Conservation (phyloP, 2,329 filamentous ascomycete species). For the Fusarium lyarnte region DNA sequence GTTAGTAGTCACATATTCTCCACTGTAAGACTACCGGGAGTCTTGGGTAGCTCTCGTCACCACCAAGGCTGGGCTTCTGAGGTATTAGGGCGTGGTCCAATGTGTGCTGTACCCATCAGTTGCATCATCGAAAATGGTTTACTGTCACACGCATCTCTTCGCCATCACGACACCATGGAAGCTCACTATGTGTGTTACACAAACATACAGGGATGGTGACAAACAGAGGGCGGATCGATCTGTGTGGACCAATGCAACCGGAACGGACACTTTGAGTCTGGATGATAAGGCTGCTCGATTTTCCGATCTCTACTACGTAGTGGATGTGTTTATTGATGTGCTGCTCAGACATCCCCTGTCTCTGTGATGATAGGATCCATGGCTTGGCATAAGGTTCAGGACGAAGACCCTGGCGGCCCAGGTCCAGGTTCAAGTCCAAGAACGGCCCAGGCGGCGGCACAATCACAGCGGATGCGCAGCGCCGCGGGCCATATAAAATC, state of each 20-base stretch:
- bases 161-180: constrained; percentile 26
- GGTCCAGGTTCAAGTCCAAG: neutral
- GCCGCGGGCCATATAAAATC: constrained; percentile 13
- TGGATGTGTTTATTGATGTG: neutral
- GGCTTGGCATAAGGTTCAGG: constrained; percentile 8
- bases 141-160: constrained; percentile 16
- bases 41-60: neutral
- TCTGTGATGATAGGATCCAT: neutral
- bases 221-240: constrained; percentile 37
- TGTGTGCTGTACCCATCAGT: neutral
- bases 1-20: constrained; percentile 27
- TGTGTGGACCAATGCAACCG: constrained; percentile 33
- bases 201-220: constrained; percentile 34
- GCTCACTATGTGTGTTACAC: constrained; percentile 34
- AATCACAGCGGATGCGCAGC: neutral
- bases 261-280: constrained; percentile 23
- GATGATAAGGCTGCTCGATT: constrained; percentile 32
- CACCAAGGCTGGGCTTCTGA: neutral
- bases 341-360: neutral
- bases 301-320: constrained; percentile 4
- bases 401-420: neutral
- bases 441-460: neutral
- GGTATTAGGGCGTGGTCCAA: neutral
- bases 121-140: neutral
- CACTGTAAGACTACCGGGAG: constrained; percentile 21